Percentiles rank a stretch among this genome's conserved stretches.
Conservation (phyloP, 2,329 filamentous ascomycete species). For the Sordariomycetes sp. region DNA sequence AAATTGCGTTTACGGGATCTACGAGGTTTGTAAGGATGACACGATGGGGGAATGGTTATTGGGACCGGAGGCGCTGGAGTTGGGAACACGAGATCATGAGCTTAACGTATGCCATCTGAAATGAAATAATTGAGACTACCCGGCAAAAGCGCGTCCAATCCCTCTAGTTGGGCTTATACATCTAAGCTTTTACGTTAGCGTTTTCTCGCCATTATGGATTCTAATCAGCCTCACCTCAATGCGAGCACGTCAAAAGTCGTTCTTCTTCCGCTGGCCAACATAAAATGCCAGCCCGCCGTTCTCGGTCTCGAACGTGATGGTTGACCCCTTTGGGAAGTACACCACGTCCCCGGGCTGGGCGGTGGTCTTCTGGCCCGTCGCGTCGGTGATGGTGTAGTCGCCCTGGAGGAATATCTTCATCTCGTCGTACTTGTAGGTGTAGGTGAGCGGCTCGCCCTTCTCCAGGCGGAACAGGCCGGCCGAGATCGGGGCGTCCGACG, state of each 20-base stretch:
- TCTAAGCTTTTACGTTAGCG: neutral
- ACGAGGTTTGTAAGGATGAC: neutral
- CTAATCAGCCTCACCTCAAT: neutral
- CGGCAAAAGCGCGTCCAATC: neutral
- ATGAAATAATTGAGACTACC: neutral
- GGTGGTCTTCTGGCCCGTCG: neutral
- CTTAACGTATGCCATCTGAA: neutral
- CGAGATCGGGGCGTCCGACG: slow-evolving; percentile 44
- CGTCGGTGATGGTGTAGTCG: slow-evolving; percentile 43
- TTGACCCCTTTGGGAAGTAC: slow-evolving; percentile 16
- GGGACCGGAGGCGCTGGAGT: neutral
- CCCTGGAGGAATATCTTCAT: slow-evolving; percentile 67
- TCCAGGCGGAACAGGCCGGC: slow-evolving; percentile 57
- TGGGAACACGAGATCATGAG: neutral
- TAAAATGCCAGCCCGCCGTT: slow-evolving; percentile 53
- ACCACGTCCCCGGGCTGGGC: neutral
- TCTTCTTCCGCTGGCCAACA: slow-evolving; percentile 27
- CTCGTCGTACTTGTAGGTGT: slow-evolving; percentile 61
- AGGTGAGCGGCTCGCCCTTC: slow-evolving; percentile 56
- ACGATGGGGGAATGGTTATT: neutral
- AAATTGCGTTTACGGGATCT: neutral
- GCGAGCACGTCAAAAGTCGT: slow-evolving; percentile 11
- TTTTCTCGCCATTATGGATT: neutral
- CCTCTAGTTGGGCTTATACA: neutral
- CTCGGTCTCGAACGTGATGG: slow-evolving; percentile 54